Conservation (phyloP, 257 asterid genomes). For the Solanum tarapatanum region DNA sequence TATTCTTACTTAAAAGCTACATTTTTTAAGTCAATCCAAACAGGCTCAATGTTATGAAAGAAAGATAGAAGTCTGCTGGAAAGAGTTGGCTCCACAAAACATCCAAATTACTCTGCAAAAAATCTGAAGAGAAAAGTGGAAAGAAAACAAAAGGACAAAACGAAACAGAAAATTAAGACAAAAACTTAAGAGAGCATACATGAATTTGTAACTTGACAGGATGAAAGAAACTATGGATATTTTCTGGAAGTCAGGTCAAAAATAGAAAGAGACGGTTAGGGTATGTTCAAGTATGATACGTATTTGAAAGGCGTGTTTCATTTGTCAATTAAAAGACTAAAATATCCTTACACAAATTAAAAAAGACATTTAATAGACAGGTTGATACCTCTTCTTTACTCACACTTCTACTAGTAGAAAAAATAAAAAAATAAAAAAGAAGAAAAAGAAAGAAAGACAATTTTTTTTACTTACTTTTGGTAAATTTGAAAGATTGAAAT, state of each 20-base stretch:
- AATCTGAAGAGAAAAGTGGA: neutral
- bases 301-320: neutral
- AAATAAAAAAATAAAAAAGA: no score
- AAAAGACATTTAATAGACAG: no score
- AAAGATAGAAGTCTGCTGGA: neutral
- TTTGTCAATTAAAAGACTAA: no score
- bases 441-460: neutral
- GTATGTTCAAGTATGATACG: neutral
- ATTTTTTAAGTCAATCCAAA: no score
- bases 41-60: no score
- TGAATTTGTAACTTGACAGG: neutral
- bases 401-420: no score
- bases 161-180: neutral
- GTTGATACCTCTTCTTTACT: no score
- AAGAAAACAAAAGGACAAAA: neutral
- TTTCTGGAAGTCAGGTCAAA: neutral
- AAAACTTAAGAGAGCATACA: neutral
- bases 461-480: neutral
- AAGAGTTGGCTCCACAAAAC: neutral
- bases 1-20: no score
- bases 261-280: neutral
- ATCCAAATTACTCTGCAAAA: neutral
- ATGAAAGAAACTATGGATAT: neutral
- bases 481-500: neutral
- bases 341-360: neutral